Percentiles rank a stretch among this genome's conserved stretches.
Evolutionary conservation across 2,329 filamentous ascomycete genomes (phyloP).

Genomic region (Helotiales sp.): DNA sequence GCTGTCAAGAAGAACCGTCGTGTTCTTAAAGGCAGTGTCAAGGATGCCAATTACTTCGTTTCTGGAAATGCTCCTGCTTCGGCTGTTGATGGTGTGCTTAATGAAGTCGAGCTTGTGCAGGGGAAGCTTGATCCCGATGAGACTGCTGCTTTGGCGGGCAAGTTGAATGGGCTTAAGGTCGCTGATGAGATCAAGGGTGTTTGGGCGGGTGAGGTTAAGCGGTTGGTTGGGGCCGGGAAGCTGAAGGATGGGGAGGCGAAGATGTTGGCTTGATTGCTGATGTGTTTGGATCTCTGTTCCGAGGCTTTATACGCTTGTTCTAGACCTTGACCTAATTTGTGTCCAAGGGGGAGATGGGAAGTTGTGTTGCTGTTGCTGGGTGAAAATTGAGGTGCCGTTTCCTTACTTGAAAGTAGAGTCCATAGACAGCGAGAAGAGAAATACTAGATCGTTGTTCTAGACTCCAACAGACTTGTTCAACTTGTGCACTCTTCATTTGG

Average conservation of each 20-base stretch:
- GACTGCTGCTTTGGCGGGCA: slow-evolving; percentile 77
- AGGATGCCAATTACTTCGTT: slow-evolving; percentile 97
- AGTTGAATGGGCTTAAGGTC: slow-evolving; percentile 78
- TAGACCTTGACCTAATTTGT: too few species aligned
- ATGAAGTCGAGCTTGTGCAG: slow-evolving; percentile 84
- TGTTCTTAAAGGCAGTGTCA: slow-evolving; percentile 88
- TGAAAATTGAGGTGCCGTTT: not conserved
- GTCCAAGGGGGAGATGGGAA: too few species aligned
- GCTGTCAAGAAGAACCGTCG: slow-evolving; percentile 99
- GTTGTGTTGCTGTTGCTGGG: not conserved
- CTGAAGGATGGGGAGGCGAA: slow-evolving; percentile 82
- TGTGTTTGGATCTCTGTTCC: slow-evolving; percentile 39
- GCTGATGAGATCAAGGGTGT: slow-evolving; percentile 81
- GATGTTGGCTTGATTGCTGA: slow-evolving; percentile 47
- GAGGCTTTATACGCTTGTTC: too few species aligned
- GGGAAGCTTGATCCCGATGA: slow-evolving; percentile 88
- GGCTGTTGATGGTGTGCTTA: slow-evolving; percentile 79
- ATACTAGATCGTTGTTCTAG: slow-evolving; percentile 3
- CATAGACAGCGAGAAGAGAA: not conserved
- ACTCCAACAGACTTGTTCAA: too few species aligned
- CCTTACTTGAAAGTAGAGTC: not conserved
- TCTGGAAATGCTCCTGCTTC: slow-evolving; percentile 67
- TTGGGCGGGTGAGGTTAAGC: slow-evolving; percentile 76
- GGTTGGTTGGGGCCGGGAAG: slow-evolving; percentile 79
- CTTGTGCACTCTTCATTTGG: too few species aligned